Base-by-base conservation (phyloP, 2,329 filamentous ascomycete species). In the Corinectria fuckeliana region DNA sequence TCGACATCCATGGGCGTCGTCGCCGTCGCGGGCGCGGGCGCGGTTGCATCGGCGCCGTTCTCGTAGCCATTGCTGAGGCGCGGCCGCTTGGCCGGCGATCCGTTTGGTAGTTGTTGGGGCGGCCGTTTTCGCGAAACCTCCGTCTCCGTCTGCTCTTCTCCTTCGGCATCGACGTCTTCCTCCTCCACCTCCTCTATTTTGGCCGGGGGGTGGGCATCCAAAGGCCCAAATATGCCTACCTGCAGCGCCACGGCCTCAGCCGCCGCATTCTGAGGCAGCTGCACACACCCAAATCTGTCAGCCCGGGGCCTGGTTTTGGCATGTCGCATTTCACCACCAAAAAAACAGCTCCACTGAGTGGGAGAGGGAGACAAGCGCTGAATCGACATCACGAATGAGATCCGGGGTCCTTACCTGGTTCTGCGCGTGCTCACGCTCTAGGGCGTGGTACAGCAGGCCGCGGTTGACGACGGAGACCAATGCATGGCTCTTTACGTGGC, bases 41-140 rank as follows among this genome's bases (percentile, higher is more conserved):
- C 63, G 18, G 63, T 68, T 64, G 81, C 78, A 73, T 80, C 83
- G 69, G 76, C 72, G 68, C 79, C 80, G 73, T 85, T 84, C 70
- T 86, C 85, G 75, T 82, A 84, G 72, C 85, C 85, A 78, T 88
- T 88, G 77, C 81, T 86, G 69, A 88, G 79, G 70, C 83, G 81
- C 66, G 80, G 81, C 69, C 85, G 81, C 77, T 89, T 89, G 64
- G 80, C 75, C 50, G 84, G 82, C 56, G 85, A 87, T 52, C 82
- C 85, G 75, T 85, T 84, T 67, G 79, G 75, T 69, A 81, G 72
- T 64, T 78, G 77, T 62, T 80, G 77, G 56, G 79, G 79, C 61
- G 76, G 72, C 59, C 84, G 82, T 74, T 87, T 86, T 68, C 82
- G 80, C 61, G 78, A 77, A 64, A 77, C 74, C 50, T 80, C 78